Conservation (phyloP, 1,284 basidiomycete genomes). For the Paramarasmius palmivorus region DNA sequence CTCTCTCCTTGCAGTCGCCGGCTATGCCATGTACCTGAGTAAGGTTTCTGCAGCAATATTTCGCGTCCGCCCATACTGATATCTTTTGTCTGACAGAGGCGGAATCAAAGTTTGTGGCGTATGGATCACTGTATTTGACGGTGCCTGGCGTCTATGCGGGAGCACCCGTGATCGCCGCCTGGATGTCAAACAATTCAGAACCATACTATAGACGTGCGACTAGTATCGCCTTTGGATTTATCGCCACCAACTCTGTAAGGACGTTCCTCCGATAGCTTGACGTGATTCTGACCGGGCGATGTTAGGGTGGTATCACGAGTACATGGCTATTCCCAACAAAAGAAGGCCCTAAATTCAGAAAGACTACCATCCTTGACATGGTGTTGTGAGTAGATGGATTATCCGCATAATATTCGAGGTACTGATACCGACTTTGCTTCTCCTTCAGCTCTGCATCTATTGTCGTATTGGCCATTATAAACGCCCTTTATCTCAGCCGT, state of each 20-base stretch:
- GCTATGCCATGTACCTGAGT: conserved; percentile 37
- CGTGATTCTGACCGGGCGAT: background rate
- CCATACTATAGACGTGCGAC: conserved; percentile 44
- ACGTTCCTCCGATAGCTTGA: background rate
- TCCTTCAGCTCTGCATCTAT: conserved; percentile 24
- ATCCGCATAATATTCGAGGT: background rate
- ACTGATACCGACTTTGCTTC: background rate
- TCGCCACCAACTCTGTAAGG: conserved; percentile 22
- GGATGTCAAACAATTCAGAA: conserved; percentile 46
- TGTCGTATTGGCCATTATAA: conserved; percentile 26
- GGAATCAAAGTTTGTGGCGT: conserved; percentile 24
- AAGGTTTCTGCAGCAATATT: background rate
- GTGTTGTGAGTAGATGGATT: conserved; percentile 28
- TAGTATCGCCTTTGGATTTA: conserved; percentile 39
- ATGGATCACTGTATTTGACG: conserved; percentile 36
- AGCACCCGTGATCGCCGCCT: conserved; percentile 33
- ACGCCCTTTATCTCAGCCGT: conserved; percentile 26
- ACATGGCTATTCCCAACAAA: conserved; percentile 39
- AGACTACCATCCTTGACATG: conserved; percentile 36
- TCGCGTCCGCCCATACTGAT: background rate
- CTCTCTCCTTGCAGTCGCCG: conserved; percentile 25
- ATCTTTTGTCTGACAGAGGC: conserved; percentile 14
- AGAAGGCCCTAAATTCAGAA: conserved; percentile 34
- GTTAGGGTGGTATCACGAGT: conserved; percentile 39
- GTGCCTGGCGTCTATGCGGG: conserved; percentile 32